A percentile compares a stretch with the other conserved stretches of the same genome.
These are phyloP conservation scores for Didymella pomorum DNA, from an alignment of 2,329 filamentous ascomycete species.

Conservation along the genomic window DNA sequence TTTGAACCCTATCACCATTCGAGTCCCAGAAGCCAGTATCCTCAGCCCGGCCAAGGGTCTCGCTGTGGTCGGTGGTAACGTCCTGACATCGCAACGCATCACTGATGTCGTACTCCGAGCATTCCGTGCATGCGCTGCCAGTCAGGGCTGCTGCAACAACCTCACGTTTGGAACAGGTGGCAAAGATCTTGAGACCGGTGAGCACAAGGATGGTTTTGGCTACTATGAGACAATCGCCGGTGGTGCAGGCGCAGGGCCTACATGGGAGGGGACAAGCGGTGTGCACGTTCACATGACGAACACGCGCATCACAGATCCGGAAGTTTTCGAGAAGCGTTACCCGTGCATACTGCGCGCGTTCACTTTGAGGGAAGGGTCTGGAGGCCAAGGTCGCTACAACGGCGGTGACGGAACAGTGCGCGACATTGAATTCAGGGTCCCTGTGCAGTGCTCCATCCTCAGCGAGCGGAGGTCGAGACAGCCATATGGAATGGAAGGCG, in stretches of 20 bases:
- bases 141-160: slow-evolving; percentile 13
- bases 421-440: slow-evolving; percentile 12
- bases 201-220: slow-evolving; percentile 13
- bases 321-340: slow-evolving; percentile 9
- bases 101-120: slow-evolving; percentile 10
- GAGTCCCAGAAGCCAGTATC: slow-evolving; percentile 44
- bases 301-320: slow-evolving; percentile 13
- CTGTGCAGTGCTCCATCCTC: slow-evolving; percentile 9
- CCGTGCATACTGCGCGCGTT: slow-evolving; percentile 8
- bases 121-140: slow-evolving; percentile 12
- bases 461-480: slow-evolving; percentile 7
- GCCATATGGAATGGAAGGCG: slow-evolving; percentile 12
- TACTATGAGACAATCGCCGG: slow-evolving; percentile 14
- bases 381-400: slow-evolving; percentile 1
- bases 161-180: slow-evolving; percentile 13
- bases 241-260: slow-evolving; percentile 10
- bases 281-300: slow-evolving; percentile 17
- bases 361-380: slow-evolving; percentile 2
- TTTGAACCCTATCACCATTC: slow-evolving; percentile 47
- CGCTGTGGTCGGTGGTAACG: slow-evolving; percentile 11
- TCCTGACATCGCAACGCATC: slow-evolving; percentile 11
- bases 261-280: slow-evolving; percentile 13
- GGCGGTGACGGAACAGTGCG: slow-evolving; percentile 13
- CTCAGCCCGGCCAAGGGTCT: slow-evolving; percentile 37
- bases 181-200: slow-evolving; percentile 6